A percentile compares a stretch with the other conserved stretches of the same genome.
phyloP scores from a whole-genome alignment of 2,329 filamentous ascomycete species.

The Didymella lethalis region DNA sequence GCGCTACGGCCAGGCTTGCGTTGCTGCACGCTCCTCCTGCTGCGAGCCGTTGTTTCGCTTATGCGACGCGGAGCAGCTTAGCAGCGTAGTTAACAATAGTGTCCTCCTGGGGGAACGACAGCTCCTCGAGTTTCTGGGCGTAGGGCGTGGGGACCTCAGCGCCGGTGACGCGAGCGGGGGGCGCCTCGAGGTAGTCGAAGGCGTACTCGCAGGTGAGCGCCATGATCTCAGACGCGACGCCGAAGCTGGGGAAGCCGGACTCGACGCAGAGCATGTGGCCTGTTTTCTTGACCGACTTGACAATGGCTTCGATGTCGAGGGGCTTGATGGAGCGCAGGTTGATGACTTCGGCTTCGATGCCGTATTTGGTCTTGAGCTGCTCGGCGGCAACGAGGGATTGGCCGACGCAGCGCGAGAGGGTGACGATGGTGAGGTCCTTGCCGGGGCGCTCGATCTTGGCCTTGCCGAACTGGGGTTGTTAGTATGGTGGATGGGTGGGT shows the following conservation, averaged over 20 bases:
- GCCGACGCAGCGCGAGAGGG: constrained; percentile 93
- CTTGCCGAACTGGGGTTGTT: constrained; percentile 76
- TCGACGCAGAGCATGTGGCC: constrained; percentile 89
- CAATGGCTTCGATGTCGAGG: constrained; percentile 90
- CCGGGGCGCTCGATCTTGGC: constrained; percentile 97
- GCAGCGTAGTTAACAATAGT: constrained; percentile 87
- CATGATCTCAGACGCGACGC: constrained; percentile 90
- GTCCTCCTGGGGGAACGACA: constrained; percentile 91
- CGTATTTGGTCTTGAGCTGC: constrained; percentile 93
- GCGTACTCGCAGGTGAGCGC: constrained; percentile 96
- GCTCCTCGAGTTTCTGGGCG: constrained; percentile 88
- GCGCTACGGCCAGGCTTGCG: neutral
- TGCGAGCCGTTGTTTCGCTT: constrained; percentile 34
- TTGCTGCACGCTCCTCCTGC: too few species aligned
- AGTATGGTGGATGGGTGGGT: constrained; percentile 10
- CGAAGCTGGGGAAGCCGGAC: constrained; percentile 95
- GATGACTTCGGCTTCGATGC: constrained; percentile 94
- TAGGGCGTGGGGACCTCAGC: constrained; percentile 98
- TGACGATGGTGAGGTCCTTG: constrained; percentile 95
- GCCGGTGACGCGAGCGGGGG: constrained; percentile 91
- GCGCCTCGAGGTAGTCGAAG: constrained; percentile 96
- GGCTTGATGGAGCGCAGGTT: constrained; percentile 98
- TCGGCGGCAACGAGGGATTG: constrained; percentile 89
- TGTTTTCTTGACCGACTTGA: constrained; percentile 99
- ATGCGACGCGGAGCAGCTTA: constrained; percentile 78